These are phyloP conservation scores for Colletotrichum tabaci DNA, from an alignment of 2,329 filamentous ascomycete species.

Conservation along the genomic window DNA sequence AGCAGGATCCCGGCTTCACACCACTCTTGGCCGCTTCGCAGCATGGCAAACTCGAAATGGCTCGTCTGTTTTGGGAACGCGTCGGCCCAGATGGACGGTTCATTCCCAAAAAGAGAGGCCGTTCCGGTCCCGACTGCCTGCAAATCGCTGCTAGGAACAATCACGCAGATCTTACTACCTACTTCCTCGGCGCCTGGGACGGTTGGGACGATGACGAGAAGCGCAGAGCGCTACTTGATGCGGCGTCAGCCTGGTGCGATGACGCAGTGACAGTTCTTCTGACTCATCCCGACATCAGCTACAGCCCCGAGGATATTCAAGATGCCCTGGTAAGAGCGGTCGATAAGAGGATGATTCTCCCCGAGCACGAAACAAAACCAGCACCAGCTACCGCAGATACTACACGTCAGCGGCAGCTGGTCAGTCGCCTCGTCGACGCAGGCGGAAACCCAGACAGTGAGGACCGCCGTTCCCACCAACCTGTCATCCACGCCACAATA, in stretches of 20 bases:
- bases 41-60: neutral
- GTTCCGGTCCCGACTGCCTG: conserved; percentile 16
- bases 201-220: conserved; percentile 39
- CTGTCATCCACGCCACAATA: conserved; percentile 34
- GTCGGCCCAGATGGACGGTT: conserved; percentile 1
- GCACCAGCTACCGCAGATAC: conserved; percentile 42
- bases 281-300: neutral
- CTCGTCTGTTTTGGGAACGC: conserved; percentile 4
- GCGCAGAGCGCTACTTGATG: conserved; percentile 33
- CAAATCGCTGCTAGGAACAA: conserved; percentile 36
- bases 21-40: conserved; percentile 6
- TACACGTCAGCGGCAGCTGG: neutral
- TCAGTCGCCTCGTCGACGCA: neutral
- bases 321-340: conserved; percentile 6
- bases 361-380: conserved; percentile 14
- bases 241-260: conserved; percentile 41
- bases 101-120: neutral
- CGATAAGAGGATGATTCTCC: conserved; percentile 19
- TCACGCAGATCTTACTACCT: conserved; percentile 40
- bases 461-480: neutral
- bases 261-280: conserved; percentile 35
- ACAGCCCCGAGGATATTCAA: neutral
- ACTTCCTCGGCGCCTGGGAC: conserved; percentile 39
- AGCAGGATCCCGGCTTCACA: conserved; percentile 8
- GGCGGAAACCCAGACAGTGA: neutral